phyloP scores from a whole-genome alignment of 257 asterid species.

The Capsicum baccatum region DNA sequence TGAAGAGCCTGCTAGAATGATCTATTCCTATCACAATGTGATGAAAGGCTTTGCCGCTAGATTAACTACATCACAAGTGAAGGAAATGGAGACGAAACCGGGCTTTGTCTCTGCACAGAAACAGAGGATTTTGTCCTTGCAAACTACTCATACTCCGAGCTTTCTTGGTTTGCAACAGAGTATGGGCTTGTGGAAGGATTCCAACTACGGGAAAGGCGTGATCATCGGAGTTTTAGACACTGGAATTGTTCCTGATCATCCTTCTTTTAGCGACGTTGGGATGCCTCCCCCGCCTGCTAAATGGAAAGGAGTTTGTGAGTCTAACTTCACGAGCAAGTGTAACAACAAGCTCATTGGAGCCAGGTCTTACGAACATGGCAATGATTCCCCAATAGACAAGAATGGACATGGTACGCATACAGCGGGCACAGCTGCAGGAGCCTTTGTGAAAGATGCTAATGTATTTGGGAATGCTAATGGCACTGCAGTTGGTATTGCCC shows the following conservation, averaged over 20 bases:
- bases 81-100: conserved; percentile 37
- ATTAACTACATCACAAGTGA: conserved; percentile 43
- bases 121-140: conserved; percentile 35
- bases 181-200: conserved; percentile 51
- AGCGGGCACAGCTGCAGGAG: conserved; percentile 61
- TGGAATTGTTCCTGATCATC: conserved; percentile 53
- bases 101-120: conserved; percentile 50
- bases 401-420: conserved; percentile 63
- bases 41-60: conserved; percentile 56
- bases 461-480: conserved; percentile 53
- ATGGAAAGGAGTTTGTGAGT: conserved; percentile 57
- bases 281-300: conserved; percentile 58
- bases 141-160: conserved; percentile 53
- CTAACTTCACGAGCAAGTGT: conserved; percentile 28
- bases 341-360: conserved; percentile 67
- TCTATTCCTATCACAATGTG: conserved; percentile 46
- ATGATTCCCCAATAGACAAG: conserved; percentile 34
- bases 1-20: conserved; percentile 25
- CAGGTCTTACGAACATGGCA: background rate
- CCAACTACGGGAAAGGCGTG: conserved; percentile 57
- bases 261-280: conserved; percentile 56
- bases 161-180: conserved; percentile 55
- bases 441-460: conserved; percentile 56
- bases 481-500: conserved; percentile 58
- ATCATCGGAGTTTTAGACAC: conserved; percentile 56